Conservation (phyloP, 148 eudicot species). For the Persicaria maculosa region DNA sequence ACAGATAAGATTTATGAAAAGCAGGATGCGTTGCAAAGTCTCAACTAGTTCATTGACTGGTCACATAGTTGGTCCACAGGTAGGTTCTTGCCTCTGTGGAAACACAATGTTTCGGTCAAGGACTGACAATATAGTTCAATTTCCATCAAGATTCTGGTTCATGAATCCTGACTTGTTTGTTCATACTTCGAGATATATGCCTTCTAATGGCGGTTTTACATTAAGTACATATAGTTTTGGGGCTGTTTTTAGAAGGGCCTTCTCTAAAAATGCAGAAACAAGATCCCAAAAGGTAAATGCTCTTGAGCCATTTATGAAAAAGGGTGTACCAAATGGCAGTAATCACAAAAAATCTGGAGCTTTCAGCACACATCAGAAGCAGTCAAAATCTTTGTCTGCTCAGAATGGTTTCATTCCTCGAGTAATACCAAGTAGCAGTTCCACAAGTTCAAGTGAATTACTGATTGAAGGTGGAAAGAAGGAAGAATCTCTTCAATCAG, state of each 20-base stretch:
- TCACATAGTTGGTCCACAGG: conserved; percentile 20
- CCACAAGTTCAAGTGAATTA: conserved; percentile 26
- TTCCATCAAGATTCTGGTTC: conserved; percentile 25
- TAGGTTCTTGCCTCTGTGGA: conserved; percentile 18
- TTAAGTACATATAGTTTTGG: conserved; percentile 19
- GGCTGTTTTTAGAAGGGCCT: conserved; percentile 34
- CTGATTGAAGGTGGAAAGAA: conserved; percentile 25
- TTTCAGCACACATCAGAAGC: conserved; percentile 25
- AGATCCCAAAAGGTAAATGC: conserved; percentile 23
- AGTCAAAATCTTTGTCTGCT: conserved; percentile 26
- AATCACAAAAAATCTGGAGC: conserved; percentile 17
- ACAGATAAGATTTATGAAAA: conserved; percentile 29
- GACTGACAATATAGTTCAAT: conserved; percentile 21
- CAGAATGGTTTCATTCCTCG: conserved; percentile 22
- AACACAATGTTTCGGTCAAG: conserved; percentile 22
- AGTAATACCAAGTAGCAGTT: conserved; percentile 24
- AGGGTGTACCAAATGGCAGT: conserved; percentile 21
- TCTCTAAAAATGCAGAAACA: conserved; percentile 26
- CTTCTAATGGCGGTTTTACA: conserved; percentile 19
- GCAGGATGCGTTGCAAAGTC: conserved; percentile 24
- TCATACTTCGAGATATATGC: conserved; percentile 23
- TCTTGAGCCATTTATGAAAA: conserved; percentile 15
- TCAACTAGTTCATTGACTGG: conserved; percentile 22
- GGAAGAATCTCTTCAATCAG: conserved; percentile 18
- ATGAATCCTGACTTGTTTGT: conserved; percentile 19